A percentile compares a stretch with the other conserved stretches of the same genome.
Evolutionary conservation across 139 green algal genomes (phyloP).

Genomic region (Ulvella scutata): DNA sequence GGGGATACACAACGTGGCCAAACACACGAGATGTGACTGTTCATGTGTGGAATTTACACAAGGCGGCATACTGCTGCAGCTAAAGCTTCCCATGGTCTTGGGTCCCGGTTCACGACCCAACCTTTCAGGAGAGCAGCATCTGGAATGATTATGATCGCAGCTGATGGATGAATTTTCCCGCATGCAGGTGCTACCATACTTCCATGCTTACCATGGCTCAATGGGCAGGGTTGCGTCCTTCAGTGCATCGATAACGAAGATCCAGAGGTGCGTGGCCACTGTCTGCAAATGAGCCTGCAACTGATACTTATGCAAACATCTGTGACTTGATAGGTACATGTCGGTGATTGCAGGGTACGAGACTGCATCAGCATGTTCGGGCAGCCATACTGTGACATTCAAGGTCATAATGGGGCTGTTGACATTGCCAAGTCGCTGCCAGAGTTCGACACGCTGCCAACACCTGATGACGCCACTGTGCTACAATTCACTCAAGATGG

Average conservation of each 20-base stretch:
- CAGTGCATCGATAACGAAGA: constrained; percentile 50
- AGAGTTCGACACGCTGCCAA: neutral
- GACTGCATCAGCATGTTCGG: neutral
- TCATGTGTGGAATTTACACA: neutral
- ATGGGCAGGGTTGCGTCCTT: constrained; percentile 60
- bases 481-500: neutral
- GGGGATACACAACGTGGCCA: constrained; percentile 51
- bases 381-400: neutral
- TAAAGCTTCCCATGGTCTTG: neutral
- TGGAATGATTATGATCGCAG: neutral
- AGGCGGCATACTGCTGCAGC: neutral
- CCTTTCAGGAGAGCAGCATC: neutral
- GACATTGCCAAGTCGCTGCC: neutral
- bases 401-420: neutral
- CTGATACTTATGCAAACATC: too few species aligned
- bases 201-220: constrained; percentile 83
- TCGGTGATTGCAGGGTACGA: too few species aligned
- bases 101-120: neutral
- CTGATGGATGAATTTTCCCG: neutral
- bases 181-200: constrained; percentile 75
- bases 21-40: neutral
- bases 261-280: too few species aligned
- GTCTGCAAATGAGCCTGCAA: too few species aligned
- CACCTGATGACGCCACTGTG: neutral
- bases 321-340: too few species aligned